Base-by-base conservation (phyloP, 202 grass and related monocot genomes). In the Eragrostis tef region DNA sequence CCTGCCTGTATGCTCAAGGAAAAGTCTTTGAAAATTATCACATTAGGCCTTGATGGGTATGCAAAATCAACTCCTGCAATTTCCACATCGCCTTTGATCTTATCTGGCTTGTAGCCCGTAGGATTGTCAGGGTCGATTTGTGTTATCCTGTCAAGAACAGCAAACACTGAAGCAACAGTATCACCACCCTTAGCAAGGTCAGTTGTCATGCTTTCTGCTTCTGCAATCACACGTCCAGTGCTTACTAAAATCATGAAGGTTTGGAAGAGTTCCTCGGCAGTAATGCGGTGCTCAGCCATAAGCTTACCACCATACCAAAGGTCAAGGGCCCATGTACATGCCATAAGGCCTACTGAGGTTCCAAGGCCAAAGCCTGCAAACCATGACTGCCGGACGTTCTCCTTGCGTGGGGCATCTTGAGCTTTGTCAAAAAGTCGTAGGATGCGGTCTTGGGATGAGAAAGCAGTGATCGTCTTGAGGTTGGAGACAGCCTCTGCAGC, bases 281-380 rank as follows among this genome's bases (percentile, higher is more conserved):
- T 39, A 39, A 39, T 39, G 34, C 34, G 34, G 34, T 39, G 34
- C 27, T 87, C 54, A 42, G 56, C 44, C 41, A 97, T 78, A 61
- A 97, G 91, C 81, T 19, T 78, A 25, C 90, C 94, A 26, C 94
- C 94, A 62, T 88, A 97, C 94, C 94, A 94, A 36, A 97, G 94
- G 47, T 89, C 94, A 5, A 97, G 90, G 43, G 94, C 83, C 92
- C 92, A 97, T 70, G 86, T 93, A 69, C 78, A 84, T 46, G 78
- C 86, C 84, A 87, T 89, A 21, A 97, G 75, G 67, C 89, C 34
- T 39, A 39, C 34, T 39, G 34, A 39, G 34, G 34, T 39, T 2
- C 34, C 86, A 2, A 97, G 92, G 67, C 86, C 94, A 34, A 94
- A 61, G 42, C 94, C 90, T 19, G 92, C 92, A 31, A 87, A 82